Evolutionary conservation across 805 yeast genomes (phyloP).

Genomic region (Nakazawaea laoshanensis): DNA sequence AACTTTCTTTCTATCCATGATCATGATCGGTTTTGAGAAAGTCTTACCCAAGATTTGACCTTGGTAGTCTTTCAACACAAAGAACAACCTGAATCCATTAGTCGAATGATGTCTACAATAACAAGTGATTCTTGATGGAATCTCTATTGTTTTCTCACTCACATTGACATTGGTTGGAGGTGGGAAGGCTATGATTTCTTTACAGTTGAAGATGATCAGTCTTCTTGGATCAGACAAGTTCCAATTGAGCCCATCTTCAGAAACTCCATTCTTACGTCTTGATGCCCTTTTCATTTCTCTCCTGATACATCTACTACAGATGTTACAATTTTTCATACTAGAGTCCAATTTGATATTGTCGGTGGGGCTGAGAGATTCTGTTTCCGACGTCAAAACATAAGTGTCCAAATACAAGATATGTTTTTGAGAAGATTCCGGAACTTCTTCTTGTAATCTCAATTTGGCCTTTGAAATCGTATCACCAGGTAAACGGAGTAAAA

Average conservation of each 20-base stretch:
- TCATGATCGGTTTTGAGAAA: constrained; percentile 69
- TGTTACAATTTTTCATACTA: constrained; percentile 44
- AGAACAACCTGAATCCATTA: constrained; percentile 69
- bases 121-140: constrained; percentile 77
- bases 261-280: constrained; percentile 75
- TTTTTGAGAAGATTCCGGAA: constrained; percentile 39
- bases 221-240: constrained; percentile 64
- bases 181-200: constrained; percentile 74
- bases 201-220: constrained; percentile 86
- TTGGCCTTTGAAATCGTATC: constrained; percentile 86
- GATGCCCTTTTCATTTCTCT: constrained; percentile 93
- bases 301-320: constrained; percentile 83
- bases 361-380: constrained; percentile 1
- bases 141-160: constrained; percentile 31
- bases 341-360: constrained; percentile 6
- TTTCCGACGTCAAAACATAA: constrained; percentile 55
- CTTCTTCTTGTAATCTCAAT: constrained; percentile 50
- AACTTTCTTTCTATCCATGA: constrained; percentile 88
- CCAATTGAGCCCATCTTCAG: constrained; percentile 72
- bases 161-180: constrained; percentile 35
- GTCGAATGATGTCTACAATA: constrained; percentile 95
- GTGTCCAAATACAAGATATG: constrained; percentile 67
- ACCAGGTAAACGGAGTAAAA: constrained; percentile 70
- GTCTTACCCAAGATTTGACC: constrained; percentile 66
- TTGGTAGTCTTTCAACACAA: constrained; percentile 53